Conservation (phyloP, 345 rosid species). For the Anastatica hierochuntica region DNA sequence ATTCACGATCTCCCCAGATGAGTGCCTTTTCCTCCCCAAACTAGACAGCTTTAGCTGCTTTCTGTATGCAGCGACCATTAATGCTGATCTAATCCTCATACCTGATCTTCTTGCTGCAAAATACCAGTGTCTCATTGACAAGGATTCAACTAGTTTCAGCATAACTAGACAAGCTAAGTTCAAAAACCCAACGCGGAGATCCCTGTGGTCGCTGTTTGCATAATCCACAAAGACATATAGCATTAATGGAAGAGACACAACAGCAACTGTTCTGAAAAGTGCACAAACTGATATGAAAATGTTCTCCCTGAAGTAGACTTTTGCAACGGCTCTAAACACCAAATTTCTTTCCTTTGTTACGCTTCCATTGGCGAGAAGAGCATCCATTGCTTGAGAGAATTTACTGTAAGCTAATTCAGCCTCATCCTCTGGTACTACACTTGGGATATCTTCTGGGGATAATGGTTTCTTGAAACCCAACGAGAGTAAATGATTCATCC, state of each 20-base stretch:
- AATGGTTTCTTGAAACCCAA: conserved; percentile 54
- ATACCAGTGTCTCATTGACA: conserved; percentile 63
- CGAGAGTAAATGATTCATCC: conserved; percentile 54
- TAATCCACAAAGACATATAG: conserved; percentile 53
- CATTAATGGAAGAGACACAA: conserved; percentile 47
- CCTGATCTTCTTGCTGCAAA: conserved; percentile 60
- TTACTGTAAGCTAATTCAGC: conserved; percentile 42
- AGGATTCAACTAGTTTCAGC: conserved; percentile 49
- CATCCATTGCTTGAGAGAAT: conserved; percentile 45
- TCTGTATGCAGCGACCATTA: conserved; percentile 55
- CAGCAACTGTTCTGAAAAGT: conserved; percentile 37
- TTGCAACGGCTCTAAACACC: conserved; percentile 36
- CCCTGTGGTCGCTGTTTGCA: conserved; percentile 31
- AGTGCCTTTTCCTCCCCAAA: conserved; percentile 51
- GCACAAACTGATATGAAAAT: conserved; percentile 39
- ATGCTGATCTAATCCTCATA: conserved; percentile 63
- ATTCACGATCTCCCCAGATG: conserved; percentile 69
- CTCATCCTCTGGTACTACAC: conserved; percentile 45
- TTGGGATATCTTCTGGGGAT: conserved; percentile 47
- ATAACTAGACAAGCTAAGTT: conserved; percentile 42
- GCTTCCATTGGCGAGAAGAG: conserved; percentile 23
- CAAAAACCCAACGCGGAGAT: conserved; percentile 35
- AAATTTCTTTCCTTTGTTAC: conserved; percentile 28
- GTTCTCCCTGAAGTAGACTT: conserved; percentile 48
- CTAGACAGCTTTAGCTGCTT: conserved; percentile 65